phyloP scores from a whole-genome alignment of 2,329 filamentous ascomycete species.

The Westerdykella aurantiaca region DNA sequence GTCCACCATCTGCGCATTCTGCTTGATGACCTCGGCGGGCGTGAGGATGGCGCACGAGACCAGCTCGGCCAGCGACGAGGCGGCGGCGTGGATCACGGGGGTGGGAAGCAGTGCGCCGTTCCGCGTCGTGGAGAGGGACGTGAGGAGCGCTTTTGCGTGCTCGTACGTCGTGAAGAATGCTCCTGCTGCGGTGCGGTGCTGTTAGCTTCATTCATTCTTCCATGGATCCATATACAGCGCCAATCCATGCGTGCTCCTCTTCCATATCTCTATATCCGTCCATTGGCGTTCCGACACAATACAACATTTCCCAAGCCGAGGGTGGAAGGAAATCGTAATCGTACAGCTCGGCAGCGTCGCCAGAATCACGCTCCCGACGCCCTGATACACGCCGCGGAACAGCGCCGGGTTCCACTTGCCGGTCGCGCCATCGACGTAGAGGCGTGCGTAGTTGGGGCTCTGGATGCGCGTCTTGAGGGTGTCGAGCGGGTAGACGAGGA shows the following conservation, averaged over 20 bases:
- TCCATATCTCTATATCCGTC: too few relatives aligned
- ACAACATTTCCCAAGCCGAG: too few relatives aligned
- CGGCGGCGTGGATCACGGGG: slow-evolving; percentile 64
- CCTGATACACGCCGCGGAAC: slow-evolving; percentile 77
- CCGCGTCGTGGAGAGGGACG: slow-evolving; percentile 44
- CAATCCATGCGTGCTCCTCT: too few relatives aligned
- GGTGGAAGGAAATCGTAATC: too few relatives aligned
- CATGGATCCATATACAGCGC: background rate
- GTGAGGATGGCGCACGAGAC: slow-evolving; percentile 83
- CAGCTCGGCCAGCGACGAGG: slow-evolving; percentile 72
- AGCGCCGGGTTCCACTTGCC: slow-evolving; percentile 52
- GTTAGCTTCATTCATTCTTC: background rate
- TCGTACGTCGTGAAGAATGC: slow-evolving; percentile 91
- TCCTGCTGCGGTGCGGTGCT: slow-evolving; percentile 51
- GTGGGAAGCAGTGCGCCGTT: slow-evolving; percentile 49
- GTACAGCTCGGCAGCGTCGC: slow-evolving; percentile 81
- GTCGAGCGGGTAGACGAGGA: slow-evolving; percentile 81
- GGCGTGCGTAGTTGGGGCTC: slow-evolving; percentile 65
- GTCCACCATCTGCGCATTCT: slow-evolving; percentile 81
- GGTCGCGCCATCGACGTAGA: slow-evolving; percentile 56
- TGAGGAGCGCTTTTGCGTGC: slow-evolving; percentile 60
- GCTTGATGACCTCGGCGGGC: slow-evolving; percentile 85
- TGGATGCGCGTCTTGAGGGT: slow-evolving; percentile 85
- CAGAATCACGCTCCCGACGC: slow-evolving; percentile 75
- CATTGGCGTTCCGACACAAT: too few relatives aligned